Base-by-base conservation (phyloP, 495 filamentous ascomycete genomes). In the Penicillium coffeae region DNA sequence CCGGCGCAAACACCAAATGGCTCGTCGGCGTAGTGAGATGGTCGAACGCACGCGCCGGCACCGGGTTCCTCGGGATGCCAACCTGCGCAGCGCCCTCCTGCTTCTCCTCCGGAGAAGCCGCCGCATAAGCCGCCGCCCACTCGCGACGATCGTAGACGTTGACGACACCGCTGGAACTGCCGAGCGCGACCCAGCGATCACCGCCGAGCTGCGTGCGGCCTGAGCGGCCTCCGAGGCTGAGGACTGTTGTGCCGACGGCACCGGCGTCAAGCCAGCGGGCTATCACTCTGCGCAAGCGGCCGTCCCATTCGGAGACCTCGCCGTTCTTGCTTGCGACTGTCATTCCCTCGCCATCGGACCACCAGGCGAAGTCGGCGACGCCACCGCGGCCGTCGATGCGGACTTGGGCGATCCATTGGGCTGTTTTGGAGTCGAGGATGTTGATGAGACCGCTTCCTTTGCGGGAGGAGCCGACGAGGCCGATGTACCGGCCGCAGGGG, bases 261-360 rank as follows among this genome's bases (percentile, higher is more conserved):
- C 93, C 93, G 54, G 96, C 90, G 59, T 98, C 93, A 12, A 80
- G 73, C 93, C 94, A 98, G 19, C 88, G 76, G 5, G 83, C 87
- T 2, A 94, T 61, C 16, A 92, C 83, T 6, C 80, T 75, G 33
- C 75, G 77, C 21, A 80, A 62, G 15, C 63, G 68, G 36, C 91
- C 71, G 64, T 83, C 84, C 80, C 86, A 97, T 69, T 98, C 93
- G n/a, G 86, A 85, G n/a, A 95, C 79, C 61, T 95, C 89, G 18
- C 94, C 94, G 47, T 86, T 87, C 58, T 88, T 91, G 44, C 88
- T 89, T 2, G 83, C 79, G 27, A 95, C 83, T 1, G 80, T 82
- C 55, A 97, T 66, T 3, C 83, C 83, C 49, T 87, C 76, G n/a
- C 91, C 85, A 52, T 88, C 78, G 10, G 78, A 72, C 88, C 90